Conservation (phyloP, 1,139 yeast species). For the Pichia sp. region DNA sequence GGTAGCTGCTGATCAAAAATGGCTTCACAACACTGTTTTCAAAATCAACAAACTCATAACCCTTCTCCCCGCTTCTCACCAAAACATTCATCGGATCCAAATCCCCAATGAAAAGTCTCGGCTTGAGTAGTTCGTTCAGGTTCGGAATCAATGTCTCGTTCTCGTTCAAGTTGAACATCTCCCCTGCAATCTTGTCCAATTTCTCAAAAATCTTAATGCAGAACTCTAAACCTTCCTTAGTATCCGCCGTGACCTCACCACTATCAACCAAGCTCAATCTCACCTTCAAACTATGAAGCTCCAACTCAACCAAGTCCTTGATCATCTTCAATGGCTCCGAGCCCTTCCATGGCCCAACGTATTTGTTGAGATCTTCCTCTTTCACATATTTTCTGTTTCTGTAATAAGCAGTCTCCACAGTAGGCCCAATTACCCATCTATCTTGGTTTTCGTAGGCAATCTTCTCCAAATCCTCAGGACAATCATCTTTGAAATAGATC, state of each 20-base stretch:
- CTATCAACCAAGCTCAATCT: conserved; percentile 55
- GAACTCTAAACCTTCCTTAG: conserved; percentile 28
- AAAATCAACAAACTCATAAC: conserved; percentile 64
- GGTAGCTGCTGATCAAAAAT: conserved; percentile 69
- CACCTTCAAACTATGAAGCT: conserved; percentile 57
- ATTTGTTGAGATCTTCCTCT: conserved; percentile 42
- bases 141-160: conserved; percentile 44
- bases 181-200: conserved; percentile 50
- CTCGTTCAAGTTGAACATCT: conserved; percentile 46
- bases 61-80: conserved; percentile 37
- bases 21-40: conserved; percentile 82
- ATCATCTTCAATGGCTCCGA: conserved; percentile 57
- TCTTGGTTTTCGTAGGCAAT: conserved; percentile 64
- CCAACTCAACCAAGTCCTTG: conserved; percentile 59
- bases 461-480: conserved; percentile 13
- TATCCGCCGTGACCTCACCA: conserved; percentile 40
- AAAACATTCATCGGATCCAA: conserved; percentile 87
- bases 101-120: conserved; percentile 77
- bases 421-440: conserved; percentile 92
- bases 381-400: conserved; percentile 54
- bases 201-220: conserved; percentile 58
- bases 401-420: conserved; percentile 73
- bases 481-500: conserved; percentile 68
- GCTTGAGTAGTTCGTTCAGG: conserved; percentile 57
- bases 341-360: conserved; percentile 73